phyloP scores from a whole-genome alignment of 139 green algal species.

The Chlamydomonas sphaeroides region DNA sequence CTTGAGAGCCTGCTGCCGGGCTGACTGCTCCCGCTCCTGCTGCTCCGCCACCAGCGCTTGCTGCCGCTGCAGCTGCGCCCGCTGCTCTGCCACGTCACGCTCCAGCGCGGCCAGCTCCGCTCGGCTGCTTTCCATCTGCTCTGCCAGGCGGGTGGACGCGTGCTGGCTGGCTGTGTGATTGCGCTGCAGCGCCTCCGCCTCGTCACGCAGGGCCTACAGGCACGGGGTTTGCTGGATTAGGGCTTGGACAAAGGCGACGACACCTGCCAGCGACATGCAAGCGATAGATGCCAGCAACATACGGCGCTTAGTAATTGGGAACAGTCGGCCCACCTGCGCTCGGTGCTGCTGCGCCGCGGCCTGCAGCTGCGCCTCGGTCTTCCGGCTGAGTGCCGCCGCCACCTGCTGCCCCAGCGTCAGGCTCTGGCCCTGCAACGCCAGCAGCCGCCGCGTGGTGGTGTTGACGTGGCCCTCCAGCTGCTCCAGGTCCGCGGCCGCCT shows the following conservation, averaged over 20 bases:
- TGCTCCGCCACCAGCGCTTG: neutral
- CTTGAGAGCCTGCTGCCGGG: neutral
- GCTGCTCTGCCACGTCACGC: neutral
- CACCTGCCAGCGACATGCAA: no score
- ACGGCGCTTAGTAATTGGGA: no score
- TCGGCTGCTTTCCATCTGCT: slow-evolving; percentile 1
- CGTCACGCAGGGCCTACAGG: slow-evolving; percentile 33
- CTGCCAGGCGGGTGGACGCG: neutral
- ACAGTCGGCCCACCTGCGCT: no score
- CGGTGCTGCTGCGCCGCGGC: neutral
- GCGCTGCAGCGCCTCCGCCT: slow-evolving; percentile 41
- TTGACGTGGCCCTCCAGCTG: slow-evolving; percentile 53
- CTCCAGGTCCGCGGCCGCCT: slow-evolving; percentile 61
- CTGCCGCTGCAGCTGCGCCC: neutral
- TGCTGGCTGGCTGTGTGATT: slow-evolving; percentile 35
- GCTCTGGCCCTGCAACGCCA: slow-evolving; percentile 53
- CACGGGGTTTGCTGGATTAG: neutral
- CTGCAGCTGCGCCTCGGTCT: no score
- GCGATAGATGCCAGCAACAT: no score
- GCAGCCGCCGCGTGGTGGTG: slow-evolving; percentile 40
- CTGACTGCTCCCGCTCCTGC: neutral
- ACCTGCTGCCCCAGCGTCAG: slow-evolving; percentile 17
- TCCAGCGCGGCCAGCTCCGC: slow-evolving; percentile 14
- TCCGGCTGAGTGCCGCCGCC: neutral
- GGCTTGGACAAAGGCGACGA: no score